Base-by-base conservation (phyloP, 352 stramenopile genomes). In the Ochromonadaceae sp. region DNA sequence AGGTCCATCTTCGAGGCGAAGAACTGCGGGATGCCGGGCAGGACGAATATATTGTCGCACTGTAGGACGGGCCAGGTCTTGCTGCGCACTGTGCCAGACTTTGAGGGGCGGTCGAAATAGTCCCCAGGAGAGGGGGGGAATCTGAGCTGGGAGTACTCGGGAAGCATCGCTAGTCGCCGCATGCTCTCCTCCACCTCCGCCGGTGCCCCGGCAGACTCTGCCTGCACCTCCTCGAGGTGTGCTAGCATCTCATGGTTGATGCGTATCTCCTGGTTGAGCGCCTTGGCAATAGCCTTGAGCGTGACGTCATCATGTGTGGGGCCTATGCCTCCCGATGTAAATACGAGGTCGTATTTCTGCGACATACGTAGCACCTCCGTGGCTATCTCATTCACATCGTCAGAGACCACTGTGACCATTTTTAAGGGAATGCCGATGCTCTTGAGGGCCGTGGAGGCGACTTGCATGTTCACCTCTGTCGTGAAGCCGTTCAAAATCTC, bases 281-380 rank as follows among this genome's bases (percentile, higher is more conserved):
- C 78, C 41, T 67, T 57, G 1, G 79, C 79, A 10, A 88, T 79
- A 38, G 76, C 80, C 59, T 84, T 83, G 26, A 89, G 78, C 10
- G 82, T 89, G 1, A 89, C 79, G 74, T 89, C 82, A 62, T 89
- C 82, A 50, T 89, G 82, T 3, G 82, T 89, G 7, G 80, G 80
- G 30, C 82, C 82, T 26, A 89, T 74, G 0, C 82, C 82, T 26
- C 82, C 82, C 31, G 66, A 79, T 20, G 78, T 87, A 31, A 87
- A 78, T 32, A 87, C 76, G 1, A 78, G 58, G 50, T 78, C 72
- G 47, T 69, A 77, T 9, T 52, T 44, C 43, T 76, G 65, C 1
- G 61, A 60, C 22, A 60, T 7, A 72, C 69, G 39, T 68, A 42
- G n/a, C 1, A 74, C 69, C 56, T 87, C 80, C 25, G 77, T 67